Evolutionary conservation across 129 eudicot genomes (phyloP).

Genomic region (Escallonia rubra): DNA sequence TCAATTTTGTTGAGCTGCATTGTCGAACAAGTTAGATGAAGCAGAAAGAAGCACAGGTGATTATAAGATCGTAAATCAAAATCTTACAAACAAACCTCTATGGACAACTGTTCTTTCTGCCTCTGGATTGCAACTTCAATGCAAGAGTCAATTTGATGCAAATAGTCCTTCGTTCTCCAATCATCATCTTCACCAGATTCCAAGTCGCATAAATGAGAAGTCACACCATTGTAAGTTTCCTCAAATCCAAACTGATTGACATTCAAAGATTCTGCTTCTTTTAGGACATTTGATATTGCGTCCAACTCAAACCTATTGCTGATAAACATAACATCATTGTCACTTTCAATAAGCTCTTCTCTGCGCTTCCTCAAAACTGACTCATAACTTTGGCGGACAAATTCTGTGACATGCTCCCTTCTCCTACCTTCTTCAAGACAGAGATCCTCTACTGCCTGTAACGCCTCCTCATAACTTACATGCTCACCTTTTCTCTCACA

Average conservation of each 20-base stretch:
- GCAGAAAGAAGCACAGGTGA: constrained; percentile 12
- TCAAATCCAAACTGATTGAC: constrained; percentile 58
- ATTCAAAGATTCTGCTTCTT: constrained; percentile 75
- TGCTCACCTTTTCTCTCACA: constrained; percentile 82
- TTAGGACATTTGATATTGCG: constrained; percentile 62
- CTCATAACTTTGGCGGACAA: constrained; percentile 57
- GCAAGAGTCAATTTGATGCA: constrained; percentile 70
- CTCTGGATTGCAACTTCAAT: constrained; percentile 75
- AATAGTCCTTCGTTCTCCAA: constrained; percentile 65
- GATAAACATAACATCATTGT: constrained; percentile 31
- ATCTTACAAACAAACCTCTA: constrained; percentile 59
- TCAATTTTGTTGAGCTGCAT: constrained; percentile 93
- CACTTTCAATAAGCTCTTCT: constrained; percentile 60
- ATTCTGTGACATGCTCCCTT: constrained; percentile 56
- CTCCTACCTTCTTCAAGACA: constrained; percentile 76
- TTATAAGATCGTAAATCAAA: background rate
- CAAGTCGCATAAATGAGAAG: constrained; percentile 52
- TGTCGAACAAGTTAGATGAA: constrained; percentile 34
- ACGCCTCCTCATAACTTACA: constrained; percentile 64
- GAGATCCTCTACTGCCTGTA: constrained; percentile 70
- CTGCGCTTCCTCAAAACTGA: constrained; percentile 66
- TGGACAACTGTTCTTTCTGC: constrained; percentile 68
- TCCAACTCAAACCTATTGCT: constrained; percentile 71
- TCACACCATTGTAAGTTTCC: constrained; percentile 44
- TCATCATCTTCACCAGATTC: constrained; percentile 74